phyloP scores from a whole-genome alignment of 306 rosid genomes.

The Urtica urens region DNA sequence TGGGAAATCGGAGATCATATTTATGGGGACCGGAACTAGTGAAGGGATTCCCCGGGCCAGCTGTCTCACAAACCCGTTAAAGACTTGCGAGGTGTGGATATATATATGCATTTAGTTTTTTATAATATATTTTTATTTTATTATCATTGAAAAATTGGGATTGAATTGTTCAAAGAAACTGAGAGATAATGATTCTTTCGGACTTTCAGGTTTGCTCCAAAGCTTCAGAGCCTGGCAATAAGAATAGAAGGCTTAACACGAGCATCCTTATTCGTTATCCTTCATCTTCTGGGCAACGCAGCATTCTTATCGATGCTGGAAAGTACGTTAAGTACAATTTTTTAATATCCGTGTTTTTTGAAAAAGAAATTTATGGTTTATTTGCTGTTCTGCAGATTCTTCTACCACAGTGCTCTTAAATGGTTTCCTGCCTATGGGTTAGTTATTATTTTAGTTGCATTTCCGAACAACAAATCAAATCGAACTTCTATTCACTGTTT shows the following conservation, averaged over 20 bases:
- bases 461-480: background rate
- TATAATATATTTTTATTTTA: no score
- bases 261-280: constrained; percentile 65
- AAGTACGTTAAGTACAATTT: constrained; percentile 41
- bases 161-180: background rate
- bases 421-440: constrained; percentile 89
- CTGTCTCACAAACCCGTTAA: constrained; percentile 69
- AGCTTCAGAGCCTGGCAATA: constrained; percentile 63
- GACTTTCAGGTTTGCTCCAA: constrained; percentile 53
- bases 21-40: constrained; percentile 87
- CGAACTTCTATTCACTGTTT: background rate
- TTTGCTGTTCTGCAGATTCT: constrained; percentile 47
- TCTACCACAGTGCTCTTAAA: constrained; percentile 81
- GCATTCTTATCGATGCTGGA: constrained; percentile 83
- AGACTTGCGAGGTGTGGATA: constrained; percentile 50
- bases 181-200: constrained; percentile 4
- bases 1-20: constrained; percentile 50
- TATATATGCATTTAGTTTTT: background rate
- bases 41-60: constrained; percentile 93
- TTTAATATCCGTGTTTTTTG: constrained; percentile 40
- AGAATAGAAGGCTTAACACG: constrained; percentile 81
- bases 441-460: constrained; percentile 22
- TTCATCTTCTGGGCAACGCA: constrained; percentile 36
- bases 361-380: no score
- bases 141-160: background rate